Conservation (phyloP, 306 rosid genomes). For the Quercus ilex region DNA sequence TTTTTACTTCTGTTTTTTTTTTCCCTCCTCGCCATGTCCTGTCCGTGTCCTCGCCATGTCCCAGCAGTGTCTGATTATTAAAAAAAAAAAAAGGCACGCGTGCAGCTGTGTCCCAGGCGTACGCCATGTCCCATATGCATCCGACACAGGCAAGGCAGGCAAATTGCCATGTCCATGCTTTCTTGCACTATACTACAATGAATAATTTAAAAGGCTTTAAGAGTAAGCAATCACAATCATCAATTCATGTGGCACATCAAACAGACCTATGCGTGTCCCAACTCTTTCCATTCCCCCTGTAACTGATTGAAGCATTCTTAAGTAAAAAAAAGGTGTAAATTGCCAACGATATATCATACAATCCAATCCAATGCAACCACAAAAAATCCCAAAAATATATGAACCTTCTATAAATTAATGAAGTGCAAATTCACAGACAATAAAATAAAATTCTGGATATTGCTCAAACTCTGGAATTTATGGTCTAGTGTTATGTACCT, state of each 20-base stretch:
- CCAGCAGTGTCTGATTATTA: too few relatives aligned
- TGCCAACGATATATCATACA: not conserved
- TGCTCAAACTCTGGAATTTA: constrained; percentile 8
- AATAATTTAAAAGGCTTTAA: not conserved
- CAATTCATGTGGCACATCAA: not conserved
- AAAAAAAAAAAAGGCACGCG: too few relatives aligned
- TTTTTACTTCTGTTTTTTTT: too few relatives aligned
- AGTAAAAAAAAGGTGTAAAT: not conserved
- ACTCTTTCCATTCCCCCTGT: not conserved
- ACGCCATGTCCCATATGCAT: too few relatives aligned
- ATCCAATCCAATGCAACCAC: not conserved
- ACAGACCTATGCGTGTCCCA: not conserved
- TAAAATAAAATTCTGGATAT: constrained; percentile 18
- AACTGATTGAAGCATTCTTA: not conserved
- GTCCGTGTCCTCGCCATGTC: too few relatives aligned
- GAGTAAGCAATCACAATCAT: not conserved
- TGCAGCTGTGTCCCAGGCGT: too few relatives aligned
- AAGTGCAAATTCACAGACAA: not conserved
- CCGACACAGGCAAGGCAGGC: too few relatives aligned
- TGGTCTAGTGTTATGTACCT: constrained; percentile 47
- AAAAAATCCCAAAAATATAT: constrained; percentile 1
- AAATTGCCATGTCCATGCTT: too few relatives aligned
- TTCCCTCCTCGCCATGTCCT: too few relatives aligned
- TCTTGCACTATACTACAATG: not conserved
- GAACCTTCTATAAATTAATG: not conserved